Conservation (phyloP, 2,329 filamentous ascomycete species). For the Fusarium decemcellulare region DNA sequence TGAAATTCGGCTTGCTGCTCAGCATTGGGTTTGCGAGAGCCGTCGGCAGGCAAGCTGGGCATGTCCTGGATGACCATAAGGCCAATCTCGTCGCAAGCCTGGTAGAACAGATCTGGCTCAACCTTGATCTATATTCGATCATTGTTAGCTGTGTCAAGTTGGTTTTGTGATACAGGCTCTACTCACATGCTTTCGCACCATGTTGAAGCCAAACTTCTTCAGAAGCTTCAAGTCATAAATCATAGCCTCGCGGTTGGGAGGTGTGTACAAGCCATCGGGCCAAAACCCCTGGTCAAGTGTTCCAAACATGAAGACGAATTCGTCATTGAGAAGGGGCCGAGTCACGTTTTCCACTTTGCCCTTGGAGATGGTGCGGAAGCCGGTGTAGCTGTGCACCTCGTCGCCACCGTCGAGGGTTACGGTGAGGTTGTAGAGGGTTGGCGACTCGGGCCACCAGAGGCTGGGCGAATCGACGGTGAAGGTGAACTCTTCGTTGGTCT, state of each 20-base stretch:
- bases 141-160: fast-evolving
- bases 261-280: slow-evolving; percentile 77
- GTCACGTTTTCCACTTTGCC: slow-evolving; percentile 70
- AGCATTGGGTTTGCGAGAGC: slow-evolving; percentile 53
- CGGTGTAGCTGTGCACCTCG: slow-evolving; percentile 74
- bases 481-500: slow-evolving; percentile 64
- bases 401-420: slow-evolving; percentile 65
- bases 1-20: slow-evolving; percentile 75
- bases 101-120: slow-evolving; percentile 77
- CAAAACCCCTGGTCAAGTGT: slow-evolving; percentile 80
- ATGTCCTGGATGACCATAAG: slow-evolving; percentile 80
- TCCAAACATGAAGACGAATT: slow-evolving; percentile 77
- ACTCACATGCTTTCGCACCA: slow-evolving; percentile 77
- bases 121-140: slow-evolving; percentile 69
- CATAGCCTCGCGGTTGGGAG: slow-evolving; percentile 78
- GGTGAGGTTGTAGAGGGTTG: slow-evolving; percentile 75
- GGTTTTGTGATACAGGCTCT: fast-evolving
- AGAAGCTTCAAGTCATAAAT: slow-evolving; percentile 74
- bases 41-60: slow-evolving; percentile 66
- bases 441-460: slow-evolving; percentile 76
- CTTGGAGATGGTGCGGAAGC: slow-evolving; percentile 74
- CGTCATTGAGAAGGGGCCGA: slow-evolving; percentile 76
- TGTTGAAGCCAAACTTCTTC: slow-evolving; percentile 78
- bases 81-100: slow-evolving; percentile 76
- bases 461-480: slow-evolving; percentile 68